Base-by-base conservation (phyloP, 805 yeast genomes). In the Barnettozyma botsteinii region DNA sequence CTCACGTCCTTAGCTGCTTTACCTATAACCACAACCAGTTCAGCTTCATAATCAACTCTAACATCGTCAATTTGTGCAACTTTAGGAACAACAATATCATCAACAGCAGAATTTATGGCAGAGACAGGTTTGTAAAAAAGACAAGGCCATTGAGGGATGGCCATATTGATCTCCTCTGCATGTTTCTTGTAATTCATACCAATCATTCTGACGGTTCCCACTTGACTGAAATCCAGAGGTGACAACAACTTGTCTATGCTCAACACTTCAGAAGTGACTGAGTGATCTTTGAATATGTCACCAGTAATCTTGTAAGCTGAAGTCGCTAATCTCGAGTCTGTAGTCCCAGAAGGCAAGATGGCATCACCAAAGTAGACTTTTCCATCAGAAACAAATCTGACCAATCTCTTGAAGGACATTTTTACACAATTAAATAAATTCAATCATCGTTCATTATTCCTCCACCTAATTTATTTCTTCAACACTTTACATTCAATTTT, bases 21-120 rank as follows among this genome's bases (percentile, higher is more conserved):
- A 15, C 80, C 79, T 42, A 74, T 74, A 6, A 74, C 71, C 19
- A 71, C 64, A 6, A 68, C 75, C 31, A 75, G 55, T 49, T 75
- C 80, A 27, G 70, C 73, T 49, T 75, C 80, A 49, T 75, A 75
- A 51, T 75, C 81, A 11, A 67, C 57, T 49, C 59, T 38, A 14
- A 48, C 48, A 19, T 38, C 45, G 12, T 42, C 45, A 2, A 52
- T 47, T 48, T 61, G 70, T 20, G 61, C 64, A 31, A 64, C 55
- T 23, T 47, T 44, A 24, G 73, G 73, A 17, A 75, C 70, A 6
- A 58, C 56, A 35, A 75, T 70, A 13, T 60, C 60, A 37, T 62
- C 71, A n/a, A 48, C 49, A 5, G 77, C 73, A 10, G 69, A 73
- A 23, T 59, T 55, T 13, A 75, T 44, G 4, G 75, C 59, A 8